These are phyloP conservation scores for Populus euphratica DNA, from an alignment of 345 rosid species.

Conservation along the genomic window DNA sequence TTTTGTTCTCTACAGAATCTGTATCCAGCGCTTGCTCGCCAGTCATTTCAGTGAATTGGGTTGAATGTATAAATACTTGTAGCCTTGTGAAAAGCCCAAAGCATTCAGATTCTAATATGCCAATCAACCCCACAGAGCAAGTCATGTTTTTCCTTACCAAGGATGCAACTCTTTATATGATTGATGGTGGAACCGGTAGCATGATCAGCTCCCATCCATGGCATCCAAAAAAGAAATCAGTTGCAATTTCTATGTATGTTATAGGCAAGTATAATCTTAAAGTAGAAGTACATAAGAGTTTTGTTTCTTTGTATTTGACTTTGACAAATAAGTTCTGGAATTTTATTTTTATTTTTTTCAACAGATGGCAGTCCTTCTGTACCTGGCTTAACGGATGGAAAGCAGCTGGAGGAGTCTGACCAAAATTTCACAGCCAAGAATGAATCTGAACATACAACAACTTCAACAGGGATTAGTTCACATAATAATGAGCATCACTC, in stretches of 20 bases:
- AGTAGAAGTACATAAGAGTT: background rate
- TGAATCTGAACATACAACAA: conserved; percentile 2
- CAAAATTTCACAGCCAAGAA: conserved; percentile 1
- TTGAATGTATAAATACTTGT: conserved; percentile 4
- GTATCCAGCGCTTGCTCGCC: conserved; percentile 18
- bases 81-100: conserved; percentile 12
- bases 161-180: conserved; percentile 17
- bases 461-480: background rate
- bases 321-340: background rate
- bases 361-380: conserved; percentile 10
- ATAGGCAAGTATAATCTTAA: conserved; percentile 28
- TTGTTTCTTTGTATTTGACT: background rate
- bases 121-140: conserved; percentile 11
- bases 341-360: background rate
- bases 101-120: conserved; percentile 10
- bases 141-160: conserved; percentile 20
- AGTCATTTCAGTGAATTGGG: conserved; percentile 16
- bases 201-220: conserved; percentile 15
- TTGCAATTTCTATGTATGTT: conserved; percentile 26
- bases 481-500: background rate
- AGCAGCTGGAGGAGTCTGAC: conserved; percentile 2
- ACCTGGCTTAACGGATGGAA: background rate
- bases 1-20: conserved; percentile 21
- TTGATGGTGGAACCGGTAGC: conserved; percentile 20
- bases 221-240: conserved; percentile 20